phyloP scores from a whole-genome alignment of 2,329 filamentous ascomycete genomes.

The Diaporthe citri region DNA sequence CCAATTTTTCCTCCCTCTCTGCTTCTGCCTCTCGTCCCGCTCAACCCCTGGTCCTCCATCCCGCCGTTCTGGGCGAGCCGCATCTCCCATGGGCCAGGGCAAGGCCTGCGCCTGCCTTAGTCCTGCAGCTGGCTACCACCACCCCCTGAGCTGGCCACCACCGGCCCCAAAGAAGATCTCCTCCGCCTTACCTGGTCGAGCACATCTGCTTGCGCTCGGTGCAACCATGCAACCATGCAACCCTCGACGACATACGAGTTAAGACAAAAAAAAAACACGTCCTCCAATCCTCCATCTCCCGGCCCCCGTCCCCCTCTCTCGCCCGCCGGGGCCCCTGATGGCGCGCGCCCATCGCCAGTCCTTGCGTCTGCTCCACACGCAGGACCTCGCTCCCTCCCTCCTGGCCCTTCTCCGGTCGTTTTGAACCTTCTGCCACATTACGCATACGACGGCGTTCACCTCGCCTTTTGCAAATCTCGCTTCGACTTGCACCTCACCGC shows the following conservation, averaged over 20 bases:
- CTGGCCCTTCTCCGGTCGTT: conserved; percentile 10
- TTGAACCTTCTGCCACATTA: not conserved
- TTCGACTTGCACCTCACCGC: conserved; percentile 24
- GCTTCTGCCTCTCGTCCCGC: not conserved
- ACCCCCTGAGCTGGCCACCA: conserved; percentile 24
- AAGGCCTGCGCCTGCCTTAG: conserved; percentile 28
- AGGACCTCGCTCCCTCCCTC: not conserved
- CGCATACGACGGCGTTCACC: conserved; percentile 1
- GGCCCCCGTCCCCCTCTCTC: not conserved
- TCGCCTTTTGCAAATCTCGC: conserved; percentile 22
- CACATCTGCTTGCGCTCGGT: conserved; percentile 15
- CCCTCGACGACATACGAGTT: not conserved
- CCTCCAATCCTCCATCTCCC: conserved; percentile 9
- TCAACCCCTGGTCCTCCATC: conserved; percentile 11
- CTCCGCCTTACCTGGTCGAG: conserved; percentile 26
- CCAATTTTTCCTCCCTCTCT: not conserved
- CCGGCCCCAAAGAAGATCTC: conserved; percentile 29
- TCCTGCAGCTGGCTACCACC: conserved; percentile 34
- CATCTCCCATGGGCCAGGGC: conserved; percentile 31
- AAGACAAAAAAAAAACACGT: not conserved
- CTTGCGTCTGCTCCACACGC: conserved; percentile 6
- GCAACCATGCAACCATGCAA: conserved; percentile 22
- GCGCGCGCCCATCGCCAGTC: conserved; percentile 10
- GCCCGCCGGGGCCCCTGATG: conserved; percentile 14
- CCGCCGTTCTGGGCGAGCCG: conserved; percentile 47